Percentiles rank a stretch among this genome's conserved stretches.
phyloP scores from a whole-genome alignment of 495 filamentous ascomycete species.

The Aspergillus sclerotioniger region DNA sequence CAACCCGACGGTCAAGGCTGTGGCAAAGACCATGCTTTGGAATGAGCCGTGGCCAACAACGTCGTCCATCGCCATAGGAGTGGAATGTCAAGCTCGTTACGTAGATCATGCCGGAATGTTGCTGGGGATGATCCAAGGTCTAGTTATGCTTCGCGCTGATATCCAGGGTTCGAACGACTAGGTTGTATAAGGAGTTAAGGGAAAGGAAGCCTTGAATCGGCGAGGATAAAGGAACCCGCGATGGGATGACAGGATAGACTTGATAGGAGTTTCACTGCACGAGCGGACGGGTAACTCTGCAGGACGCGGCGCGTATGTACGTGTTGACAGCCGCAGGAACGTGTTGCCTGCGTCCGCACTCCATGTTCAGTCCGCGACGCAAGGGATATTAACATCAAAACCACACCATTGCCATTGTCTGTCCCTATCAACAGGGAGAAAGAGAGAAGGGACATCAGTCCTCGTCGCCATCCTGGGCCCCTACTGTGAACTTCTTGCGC shows the following conservation, averaged over 20 bases:
- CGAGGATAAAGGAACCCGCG: conserved; percentile 17
- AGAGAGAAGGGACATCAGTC: conserved; percentile 38
- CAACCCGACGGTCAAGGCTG: conserved; percentile 28
- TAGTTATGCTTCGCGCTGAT: conserved; percentile 16
- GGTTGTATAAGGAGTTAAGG: conserved; percentile 21
- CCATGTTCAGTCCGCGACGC: conserved; percentile 23
- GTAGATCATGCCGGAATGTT: conserved; percentile 37
- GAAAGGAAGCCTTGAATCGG: conserved; percentile 21
- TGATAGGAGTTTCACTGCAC: conserved; percentile 22
- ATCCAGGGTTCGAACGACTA: conserved; percentile 22
- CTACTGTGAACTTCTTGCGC: conserved; percentile 85
- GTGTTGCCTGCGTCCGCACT: conserved; percentile 28
- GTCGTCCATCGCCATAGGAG: conserved; percentile 16
- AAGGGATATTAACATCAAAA: conserved; percentile 34
- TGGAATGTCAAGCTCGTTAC: conserved; percentile 23
- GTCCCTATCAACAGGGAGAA: conserved; percentile 37
- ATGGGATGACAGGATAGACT: conserved; percentile 20
- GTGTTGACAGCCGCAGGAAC: conserved; percentile 40
- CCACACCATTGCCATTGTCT: conserved; percentile 15
- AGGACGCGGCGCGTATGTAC: conserved; percentile 31
- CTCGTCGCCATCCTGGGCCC: conserved; percentile 66
- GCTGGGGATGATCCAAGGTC: conserved; percentile 22
- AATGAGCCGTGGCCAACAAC: conserved; percentile 37
- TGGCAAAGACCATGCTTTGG: conserved; percentile 24
- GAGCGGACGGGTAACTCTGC: conserved; percentile 23